phyloP scores from a whole-genome alignment of 768 basidiomycete species.

The Kondoa subrosea region DNA sequence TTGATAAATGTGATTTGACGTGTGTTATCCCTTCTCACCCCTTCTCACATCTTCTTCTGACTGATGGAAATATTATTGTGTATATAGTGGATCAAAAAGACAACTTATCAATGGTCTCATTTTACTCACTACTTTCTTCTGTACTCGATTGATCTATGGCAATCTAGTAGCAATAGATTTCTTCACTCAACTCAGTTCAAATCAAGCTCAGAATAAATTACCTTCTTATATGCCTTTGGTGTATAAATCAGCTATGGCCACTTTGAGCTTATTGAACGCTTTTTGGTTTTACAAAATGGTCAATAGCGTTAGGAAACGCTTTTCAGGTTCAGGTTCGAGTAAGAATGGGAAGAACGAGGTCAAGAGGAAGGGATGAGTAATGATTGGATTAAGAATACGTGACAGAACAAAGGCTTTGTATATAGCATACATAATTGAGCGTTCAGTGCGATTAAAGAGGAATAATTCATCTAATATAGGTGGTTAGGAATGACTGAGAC shows the following conservation, averaged over 20 bases:
- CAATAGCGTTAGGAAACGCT: neutral
- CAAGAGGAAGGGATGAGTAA: neutral
- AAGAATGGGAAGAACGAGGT: neutral
- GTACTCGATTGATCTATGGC: conserved; percentile 29
- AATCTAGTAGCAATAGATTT: conserved; percentile 32
- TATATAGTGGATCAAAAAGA: neutral
- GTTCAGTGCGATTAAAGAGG: too few relatives aligned
- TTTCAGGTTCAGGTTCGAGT: too few relatives aligned
- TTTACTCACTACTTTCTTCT: conserved; percentile 33
- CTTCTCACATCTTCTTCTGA: neutral
- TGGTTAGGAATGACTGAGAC: too few relatives aligned
- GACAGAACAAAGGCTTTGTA: too few relatives aligned
- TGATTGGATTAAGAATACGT: too few relatives aligned
- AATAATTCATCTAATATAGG: too few relatives aligned
- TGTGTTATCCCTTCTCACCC: neutral
- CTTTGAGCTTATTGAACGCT: conserved; percentile 36
- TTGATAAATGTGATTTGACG: conserved; percentile 5
- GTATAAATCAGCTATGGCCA: neutral
- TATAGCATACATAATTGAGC: too few relatives aligned
- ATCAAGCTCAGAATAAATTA: neutral
- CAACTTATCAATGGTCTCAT: conserved; percentile 29
- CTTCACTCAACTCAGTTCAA: too few relatives aligned
- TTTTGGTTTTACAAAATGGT: conserved; percentile 6
- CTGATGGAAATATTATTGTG: neutral
- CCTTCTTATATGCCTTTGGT: neutral